Conservation (phyloP, 805 yeast genomes). For the Ogataea glucozyma region DNA sequence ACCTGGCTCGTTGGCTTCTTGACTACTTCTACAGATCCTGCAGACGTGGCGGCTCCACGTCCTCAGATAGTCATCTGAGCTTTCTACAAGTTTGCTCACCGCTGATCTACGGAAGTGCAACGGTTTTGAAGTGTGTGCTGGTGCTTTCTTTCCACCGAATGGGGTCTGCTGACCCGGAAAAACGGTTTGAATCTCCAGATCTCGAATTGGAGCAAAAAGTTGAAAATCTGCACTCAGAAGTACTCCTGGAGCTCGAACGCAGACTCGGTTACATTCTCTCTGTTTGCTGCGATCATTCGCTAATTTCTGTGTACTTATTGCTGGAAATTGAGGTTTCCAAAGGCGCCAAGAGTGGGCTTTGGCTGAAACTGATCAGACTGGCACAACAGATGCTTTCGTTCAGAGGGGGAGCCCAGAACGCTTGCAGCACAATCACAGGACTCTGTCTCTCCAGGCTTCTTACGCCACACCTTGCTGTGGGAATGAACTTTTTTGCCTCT, state of each 20-base stretch:
- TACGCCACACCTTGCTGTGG: conserved; percentile 11
- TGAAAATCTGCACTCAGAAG: conserved; percentile 11
- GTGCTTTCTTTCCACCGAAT: conserved; percentile 19
- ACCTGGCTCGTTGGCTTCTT: conserved; percentile 16
- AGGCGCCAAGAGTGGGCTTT: conserved; percentile 13
- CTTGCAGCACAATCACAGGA: conserved; percentile 18
- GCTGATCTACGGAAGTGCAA: conserved; percentile 20
- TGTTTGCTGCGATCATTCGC: conserved; percentile 25
- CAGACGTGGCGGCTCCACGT: background rate
- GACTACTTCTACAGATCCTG: conserved; percentile 14
- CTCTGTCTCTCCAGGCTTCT: conserved; percentile 20
- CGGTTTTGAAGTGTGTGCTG: conserved; percentile 20
- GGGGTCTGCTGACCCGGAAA: background rate
- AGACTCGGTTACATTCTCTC: conserved; percentile 18
- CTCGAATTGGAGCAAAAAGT: background rate
- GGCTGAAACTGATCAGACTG: conserved; percentile 12
- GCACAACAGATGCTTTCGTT: conserved; percentile 21
- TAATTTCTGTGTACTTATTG: conserved; percentile 17
- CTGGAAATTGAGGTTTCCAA: conserved; percentile 17
- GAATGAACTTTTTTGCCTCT: conserved; percentile 1
- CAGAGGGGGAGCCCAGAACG: conserved; percentile 21
- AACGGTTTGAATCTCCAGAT: background rate
- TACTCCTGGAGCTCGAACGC: conserved; percentile 15
- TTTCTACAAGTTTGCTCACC: conserved; percentile 20
- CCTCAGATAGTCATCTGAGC: conserved; percentile 5